Percentiles rank a stretch among this genome's conserved stretches.
These are phyloP conservation scores for Ustilago bromivora DNA, from an alignment of 1,284 basidiomycete species.

Conservation along the genomic window DNA sequence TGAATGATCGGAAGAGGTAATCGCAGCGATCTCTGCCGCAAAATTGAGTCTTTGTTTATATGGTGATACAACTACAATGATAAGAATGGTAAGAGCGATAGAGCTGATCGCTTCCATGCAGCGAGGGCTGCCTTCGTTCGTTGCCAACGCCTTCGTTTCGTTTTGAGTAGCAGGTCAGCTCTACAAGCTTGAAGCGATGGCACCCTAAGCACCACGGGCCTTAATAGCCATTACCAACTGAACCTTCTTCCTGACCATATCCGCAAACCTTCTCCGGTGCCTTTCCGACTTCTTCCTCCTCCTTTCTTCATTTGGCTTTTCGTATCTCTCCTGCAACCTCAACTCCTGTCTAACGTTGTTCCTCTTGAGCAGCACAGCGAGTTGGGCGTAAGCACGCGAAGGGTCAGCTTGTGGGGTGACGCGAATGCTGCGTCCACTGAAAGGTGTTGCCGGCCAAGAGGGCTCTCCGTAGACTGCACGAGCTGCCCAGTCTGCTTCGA, in stretches of 20 bases:
- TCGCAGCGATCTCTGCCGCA: background rate
- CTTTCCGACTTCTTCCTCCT: slow-evolving; percentile 65
- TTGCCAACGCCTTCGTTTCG: background rate
- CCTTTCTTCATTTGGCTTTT: slow-evolving; percentile 67
- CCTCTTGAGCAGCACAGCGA: slow-evolving; percentile 41
- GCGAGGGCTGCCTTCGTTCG: background rate
- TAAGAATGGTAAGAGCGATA: background rate
- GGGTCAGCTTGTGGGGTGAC: slow-evolving; percentile 38
- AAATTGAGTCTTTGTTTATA: background rate
- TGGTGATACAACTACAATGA: slow-evolving; percentile 1
- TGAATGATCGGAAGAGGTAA: background rate
- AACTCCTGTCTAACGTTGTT: slow-evolving; percentile 66
- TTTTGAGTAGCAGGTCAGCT: background rate
- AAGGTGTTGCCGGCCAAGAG: slow-evolving; percentile 45
- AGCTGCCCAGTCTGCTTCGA: slow-evolving; percentile 40
- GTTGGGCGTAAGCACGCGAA: slow-evolving; percentile 39
- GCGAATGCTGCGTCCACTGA: slow-evolving; percentile 38
- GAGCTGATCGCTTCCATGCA: background rate
- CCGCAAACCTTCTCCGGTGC: slow-evolving; percentile 66
- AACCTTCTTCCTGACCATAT: slow-evolving; percentile 67
- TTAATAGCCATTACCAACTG: slow-evolving; percentile 68
- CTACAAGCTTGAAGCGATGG: background rate
- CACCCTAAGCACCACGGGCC: slow-evolving; percentile 57
- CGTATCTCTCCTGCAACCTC: slow-evolving; percentile 62
- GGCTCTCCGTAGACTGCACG: slow-evolving; percentile 42